These are phyloP conservation scores for Chlamydomonas urium DNA, from an alignment of 139 green algal genomes.

Conservation along the genomic window DNA sequence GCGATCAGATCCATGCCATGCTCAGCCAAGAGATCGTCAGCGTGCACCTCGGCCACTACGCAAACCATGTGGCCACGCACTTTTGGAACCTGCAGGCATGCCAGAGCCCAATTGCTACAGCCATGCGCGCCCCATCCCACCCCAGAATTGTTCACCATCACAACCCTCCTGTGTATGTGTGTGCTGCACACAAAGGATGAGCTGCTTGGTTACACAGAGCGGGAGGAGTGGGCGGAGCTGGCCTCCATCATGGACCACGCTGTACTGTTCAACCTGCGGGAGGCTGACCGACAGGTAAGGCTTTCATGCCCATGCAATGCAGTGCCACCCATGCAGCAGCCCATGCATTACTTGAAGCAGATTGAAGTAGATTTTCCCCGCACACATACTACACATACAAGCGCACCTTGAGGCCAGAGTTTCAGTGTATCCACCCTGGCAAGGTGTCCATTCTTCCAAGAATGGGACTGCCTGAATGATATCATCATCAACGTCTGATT, in stretches of 20 bases:
- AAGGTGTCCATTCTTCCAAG: too few species aligned
- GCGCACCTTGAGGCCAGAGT: too few species aligned
- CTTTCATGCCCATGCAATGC: not conserved
- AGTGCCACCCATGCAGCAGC: conserved; percentile 15
- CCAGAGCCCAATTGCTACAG: conserved; percentile 18
- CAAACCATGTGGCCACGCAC: conserved; percentile 79
- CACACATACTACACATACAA: conserved; percentile 1
- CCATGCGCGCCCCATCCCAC: not conserved
- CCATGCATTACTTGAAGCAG: too few species aligned
- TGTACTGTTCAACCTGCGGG: conserved; percentile 40
- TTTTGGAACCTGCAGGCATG: conserved; percentile 93
- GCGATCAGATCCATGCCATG: too few species aligned
- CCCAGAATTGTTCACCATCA: too few species aligned
- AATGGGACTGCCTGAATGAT: too few species aligned
- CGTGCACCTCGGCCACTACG: conserved; percentile 70
- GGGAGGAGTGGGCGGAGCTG: conserved; percentile 24
- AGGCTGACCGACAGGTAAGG: conserved; percentile 31
- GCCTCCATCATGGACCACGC: conserved; percentile 37
- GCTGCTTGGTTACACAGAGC: conserved; percentile 42
- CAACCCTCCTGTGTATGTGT: not conserved
- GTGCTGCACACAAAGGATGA: conserved; percentile 53
- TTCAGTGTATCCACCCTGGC: too few species aligned
- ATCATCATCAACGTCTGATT: too few species aligned
- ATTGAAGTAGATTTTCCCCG: too few species aligned
- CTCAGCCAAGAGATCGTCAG: conserved; percentile 67